Evolutionary conservation across 106 monocot genomes (phyloP).

Genomic region (Platanthera guangdongensis): DNA sequence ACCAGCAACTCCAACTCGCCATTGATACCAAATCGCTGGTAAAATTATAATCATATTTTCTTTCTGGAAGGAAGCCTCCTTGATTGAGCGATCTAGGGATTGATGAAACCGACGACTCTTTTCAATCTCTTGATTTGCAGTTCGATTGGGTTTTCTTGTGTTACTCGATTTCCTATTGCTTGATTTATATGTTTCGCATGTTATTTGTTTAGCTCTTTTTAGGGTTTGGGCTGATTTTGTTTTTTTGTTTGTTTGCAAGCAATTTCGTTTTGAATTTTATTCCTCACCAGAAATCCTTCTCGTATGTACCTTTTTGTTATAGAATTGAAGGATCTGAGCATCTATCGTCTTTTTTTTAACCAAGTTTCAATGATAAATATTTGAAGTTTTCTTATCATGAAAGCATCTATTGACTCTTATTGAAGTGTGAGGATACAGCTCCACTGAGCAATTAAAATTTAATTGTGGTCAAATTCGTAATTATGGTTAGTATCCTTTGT

Average conservation of each 20-base stretch:
- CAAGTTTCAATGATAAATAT: background rate
- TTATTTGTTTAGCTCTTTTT: background rate
- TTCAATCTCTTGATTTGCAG: background rate
- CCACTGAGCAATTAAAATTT: background rate
- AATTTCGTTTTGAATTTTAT: background rate
- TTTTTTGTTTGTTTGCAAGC: background rate
- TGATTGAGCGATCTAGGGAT: background rate
- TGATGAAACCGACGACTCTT: too few relatives aligned
- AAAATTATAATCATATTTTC: background rate
- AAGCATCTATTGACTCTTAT: background rate
- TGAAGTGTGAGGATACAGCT: background rate
- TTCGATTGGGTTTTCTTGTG: background rate
- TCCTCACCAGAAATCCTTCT: background rate
- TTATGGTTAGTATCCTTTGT: background rate
- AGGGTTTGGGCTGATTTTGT: background rate
- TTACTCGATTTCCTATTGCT: background rate
- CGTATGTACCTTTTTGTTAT: background rate
- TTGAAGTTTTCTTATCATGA: background rate
- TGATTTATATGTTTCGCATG: background rate
- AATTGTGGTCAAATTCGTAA: background rate
- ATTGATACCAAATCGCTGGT: conserved; percentile 16
- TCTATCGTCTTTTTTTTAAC: background rate
- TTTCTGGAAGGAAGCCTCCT: background rate
- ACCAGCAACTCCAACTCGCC: conserved; percentile 15
- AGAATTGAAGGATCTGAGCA: background rate